phyloP scores from a whole-genome alignment of 2,329 filamentous ascomycete species.

The Phyllosticta ampelicida region DNA sequence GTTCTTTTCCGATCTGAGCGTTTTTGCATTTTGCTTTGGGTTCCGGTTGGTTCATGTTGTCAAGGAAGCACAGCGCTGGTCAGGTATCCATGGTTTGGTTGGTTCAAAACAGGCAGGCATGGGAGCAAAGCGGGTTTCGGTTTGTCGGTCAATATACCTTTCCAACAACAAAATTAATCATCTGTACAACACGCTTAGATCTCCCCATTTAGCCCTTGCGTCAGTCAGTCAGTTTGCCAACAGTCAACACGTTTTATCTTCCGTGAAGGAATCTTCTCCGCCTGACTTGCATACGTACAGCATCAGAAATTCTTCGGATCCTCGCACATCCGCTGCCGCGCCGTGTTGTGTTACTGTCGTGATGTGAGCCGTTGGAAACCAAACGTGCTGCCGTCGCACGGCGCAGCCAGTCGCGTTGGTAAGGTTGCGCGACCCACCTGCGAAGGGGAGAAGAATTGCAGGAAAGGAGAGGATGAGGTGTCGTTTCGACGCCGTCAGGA shows the following conservation, averaged over 20 bases:
- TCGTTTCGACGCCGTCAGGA: neutral
- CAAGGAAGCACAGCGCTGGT: too few relatives aligned
- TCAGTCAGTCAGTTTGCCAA: neutral
- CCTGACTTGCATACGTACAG: neutral
- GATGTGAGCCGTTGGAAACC: neutral
- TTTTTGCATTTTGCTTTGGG: neutral
- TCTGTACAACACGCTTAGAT: too few relatives aligned
- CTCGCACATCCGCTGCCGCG: neutral
- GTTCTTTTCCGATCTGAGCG: neutral
- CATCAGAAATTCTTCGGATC: neutral
- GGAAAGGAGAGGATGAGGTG: neutral
- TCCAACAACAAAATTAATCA: neutral
- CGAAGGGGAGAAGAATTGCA: neutral
- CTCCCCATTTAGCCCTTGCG: neutral
- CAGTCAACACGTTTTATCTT: neutral
- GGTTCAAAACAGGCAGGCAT: too few relatives aligned
- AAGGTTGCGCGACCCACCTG: neutral
- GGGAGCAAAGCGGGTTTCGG: neutral
- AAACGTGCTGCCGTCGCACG: neutral
- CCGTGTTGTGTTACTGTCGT: neutral
- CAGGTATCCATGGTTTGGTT: too few relatives aligned
- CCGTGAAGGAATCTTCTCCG: neutral
- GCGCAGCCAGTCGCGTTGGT: neutral
- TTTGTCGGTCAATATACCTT: neutral
- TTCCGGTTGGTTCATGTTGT: neutral